Base-by-base conservation (phyloP, 2,329 filamentous ascomycete species). In the Colletotrichum tropicale region DNA sequence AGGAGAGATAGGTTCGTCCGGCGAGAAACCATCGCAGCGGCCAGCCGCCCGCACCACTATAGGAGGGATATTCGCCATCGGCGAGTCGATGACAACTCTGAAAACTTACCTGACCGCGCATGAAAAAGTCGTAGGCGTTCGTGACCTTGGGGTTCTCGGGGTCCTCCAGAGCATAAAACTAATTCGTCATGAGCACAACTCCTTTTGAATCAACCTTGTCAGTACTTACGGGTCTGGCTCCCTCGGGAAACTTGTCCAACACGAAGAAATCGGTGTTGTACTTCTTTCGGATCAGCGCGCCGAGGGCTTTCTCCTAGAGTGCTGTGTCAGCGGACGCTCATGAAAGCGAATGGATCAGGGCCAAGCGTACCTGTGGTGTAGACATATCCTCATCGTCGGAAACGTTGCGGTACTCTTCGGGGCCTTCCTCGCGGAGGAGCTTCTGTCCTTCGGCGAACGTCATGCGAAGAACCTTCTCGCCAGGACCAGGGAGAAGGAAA, bases 231-330 rank as follows among this genome's bases (percentile, higher is more conserved):
- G 96, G 96, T 34, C 97, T 92, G 24, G 97, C 95, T 48, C 89
- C 89, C 84, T 97, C 93, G 60, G 97, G 97, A 89, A 98, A 99
- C 86, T 98, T 97, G 89, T 98, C 96, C 77, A 99, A 91, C 26
- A 98, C 93, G 87, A 98, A 98, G 88, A 98, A 98, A 87, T 99
- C 97, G 76, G 96, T 97, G 83, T 94, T 91, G 90, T 94, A 98
- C 87, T 98, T 98, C 80, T 95, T 90, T 73, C 95, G 93, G 79
- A 98, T 92, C 64, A 98, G 89, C 30, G 92, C 93, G 74, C 97
- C 97, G 10, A 98, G 93, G n/a, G 94, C 94, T 86, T 96, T 96
- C 84, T 97, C 95, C 82, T 96, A 93, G 1, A 21, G 9, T 48
- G 43, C 43, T 48, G 43, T 48, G 43, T 48, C 4, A 48, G 18